Base-by-base conservation (phyloP, 108 stramenopile genomes). In the Cyclostephanos tholiformis region DNA sequence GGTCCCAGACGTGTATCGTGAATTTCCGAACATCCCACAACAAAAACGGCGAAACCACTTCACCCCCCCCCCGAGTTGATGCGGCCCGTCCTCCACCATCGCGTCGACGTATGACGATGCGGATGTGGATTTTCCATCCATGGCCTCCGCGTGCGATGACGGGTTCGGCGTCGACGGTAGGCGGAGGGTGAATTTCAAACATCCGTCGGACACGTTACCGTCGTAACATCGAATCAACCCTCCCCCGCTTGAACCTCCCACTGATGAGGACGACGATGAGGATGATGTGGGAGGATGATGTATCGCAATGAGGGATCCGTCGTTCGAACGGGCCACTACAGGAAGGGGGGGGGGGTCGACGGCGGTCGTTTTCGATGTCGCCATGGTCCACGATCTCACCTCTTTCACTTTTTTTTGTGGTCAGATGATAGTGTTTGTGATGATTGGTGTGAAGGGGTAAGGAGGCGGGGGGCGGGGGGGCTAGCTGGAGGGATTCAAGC, bases 101-200 rank as follows among this genome's bases (percentile, higher is more conserved):
- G n/a, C 27, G 57, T 1, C 20, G 57, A 27, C 57, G 17, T 11
- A 4, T 8, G 17, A 0, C 19, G 38, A 17, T n/a, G n/a, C 30
- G 8, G 41, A 36, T 30, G 61, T 2, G 8, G 36, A 36, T 17
- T 20, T 71, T 67, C 38, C 27, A 59, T 20, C 11, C 55, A 36
- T 17, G n/a, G n/a, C n/a, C n/a, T n/a, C n/a, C n/a, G n/a, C n/a
- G n/a, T n/a, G n/a, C 69, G 30, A 12, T 5, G 57, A 4, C 16
- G 22, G 36, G 38, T 4, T 32, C 4, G 2, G 61, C n/a, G 76
- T 32, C 4, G 2, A 48, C n/a, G 76, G 80, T n/a, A 77, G 26
- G 51, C 75, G 76, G 27, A 81, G 51, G 17, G 80, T 81, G 75
- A 81, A 81, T 48, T 77, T 81, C 22, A 77, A 51, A 14, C 75